Conservation (phyloP, 495 filamentous ascomycete species). For the Talaromyces nanjingensis region DNA sequence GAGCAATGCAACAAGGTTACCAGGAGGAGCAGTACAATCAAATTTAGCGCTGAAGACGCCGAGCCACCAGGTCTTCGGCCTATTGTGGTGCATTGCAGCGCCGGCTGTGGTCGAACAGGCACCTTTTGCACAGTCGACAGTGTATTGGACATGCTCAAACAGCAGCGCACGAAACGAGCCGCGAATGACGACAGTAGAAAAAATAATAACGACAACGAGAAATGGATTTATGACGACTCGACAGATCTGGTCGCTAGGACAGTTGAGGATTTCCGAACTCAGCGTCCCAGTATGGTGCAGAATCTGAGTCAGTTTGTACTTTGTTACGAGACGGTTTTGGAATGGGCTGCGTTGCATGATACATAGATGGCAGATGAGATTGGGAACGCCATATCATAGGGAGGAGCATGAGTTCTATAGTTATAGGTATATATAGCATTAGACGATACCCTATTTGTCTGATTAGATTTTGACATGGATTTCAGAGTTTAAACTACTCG, state of each 20-base stretch:
- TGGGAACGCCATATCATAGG: background rate
- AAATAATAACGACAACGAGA: slow-evolving; percentile 31
- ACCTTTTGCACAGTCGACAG: slow-evolving; percentile 95
- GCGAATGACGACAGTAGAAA: slow-evolving; percentile 29
- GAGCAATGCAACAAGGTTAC: slow-evolving; percentile 67
- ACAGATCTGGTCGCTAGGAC: slow-evolving; percentile 77
- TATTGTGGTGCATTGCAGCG: slow-evolving; percentile 89
- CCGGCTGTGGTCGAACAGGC: slow-evolving; percentile 90
- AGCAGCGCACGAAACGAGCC: slow-evolving; percentile 45
- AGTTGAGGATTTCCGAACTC: slow-evolving; percentile 80
- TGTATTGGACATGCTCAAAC: slow-evolving; percentile 87
- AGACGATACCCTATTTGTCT: slow-evolving; percentile 8
- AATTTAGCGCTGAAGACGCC: slow-evolving; percentile 39
- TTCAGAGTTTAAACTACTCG: no score
- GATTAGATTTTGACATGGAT: background rate
- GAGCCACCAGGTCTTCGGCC: slow-evolving; percentile 55
- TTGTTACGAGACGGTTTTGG: slow-evolving; percentile 90
- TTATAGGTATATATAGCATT: slow-evolving; percentile 8
- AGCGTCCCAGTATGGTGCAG: slow-evolving; percentile 95
- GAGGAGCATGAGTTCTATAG: background rate
- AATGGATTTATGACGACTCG: slow-evolving; percentile 48
- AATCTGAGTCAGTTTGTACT: slow-evolving; percentile 90
- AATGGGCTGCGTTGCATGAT: slow-evolving; percentile 63
- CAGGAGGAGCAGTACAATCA: slow-evolving; percentile 14
- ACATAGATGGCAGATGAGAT: slow-evolving; percentile 21